Evolutionary conservation across 2,329 filamentous ascomycete species (phyloP), one percentile per base, ranked within the genome.

Genomic region (Stachybotrys chlorohalonatus): DNA sequence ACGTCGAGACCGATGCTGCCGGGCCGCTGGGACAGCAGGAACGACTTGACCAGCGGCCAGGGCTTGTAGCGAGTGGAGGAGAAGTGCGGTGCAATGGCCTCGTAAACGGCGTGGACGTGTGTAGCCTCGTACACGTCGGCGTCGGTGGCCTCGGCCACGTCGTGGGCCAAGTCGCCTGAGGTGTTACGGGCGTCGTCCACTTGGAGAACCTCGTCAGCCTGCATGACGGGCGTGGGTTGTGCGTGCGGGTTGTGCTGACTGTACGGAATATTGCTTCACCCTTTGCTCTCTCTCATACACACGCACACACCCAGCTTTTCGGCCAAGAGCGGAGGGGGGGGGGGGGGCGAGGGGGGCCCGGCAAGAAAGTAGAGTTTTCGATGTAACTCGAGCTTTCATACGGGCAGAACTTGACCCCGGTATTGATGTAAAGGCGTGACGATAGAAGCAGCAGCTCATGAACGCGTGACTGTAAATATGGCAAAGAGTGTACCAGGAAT

Each of bases 81-180:
- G 74, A 94, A 94, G 74, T 94, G 89, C 42, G 84, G 80, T 39
- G 89, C 89, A 67, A 94, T 94, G 64, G 87, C 81, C 70, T 92
- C 89, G 75, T 99, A 99, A 59, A 99, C 89, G 55, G 83, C 77
- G 72, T 99, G 94, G 55, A 99, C 94, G 72, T 97, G 89, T 60
- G 86, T 75, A 59, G 86, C 80, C 73, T 99, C 94, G 74, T 96
- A 96, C 36, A 72, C 69, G 58, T 80, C 78, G 36, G 80, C 76
- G 6, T 42, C 36, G 8, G 36, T 9, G 9, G 36, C 36, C 36
- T 42, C 36, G 13, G 36, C 36, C 36, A 42, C 36, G 36, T 42
- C 36, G 36, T 13, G 8, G 13, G 8, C 36, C 36, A 13, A 42
- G 8, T 9, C 36, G 36, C 9, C 36, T 42, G 36, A 13, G 36